Conservation (phyloP, 257 asterid genomes). For the Solanum paucissectum region DNA sequence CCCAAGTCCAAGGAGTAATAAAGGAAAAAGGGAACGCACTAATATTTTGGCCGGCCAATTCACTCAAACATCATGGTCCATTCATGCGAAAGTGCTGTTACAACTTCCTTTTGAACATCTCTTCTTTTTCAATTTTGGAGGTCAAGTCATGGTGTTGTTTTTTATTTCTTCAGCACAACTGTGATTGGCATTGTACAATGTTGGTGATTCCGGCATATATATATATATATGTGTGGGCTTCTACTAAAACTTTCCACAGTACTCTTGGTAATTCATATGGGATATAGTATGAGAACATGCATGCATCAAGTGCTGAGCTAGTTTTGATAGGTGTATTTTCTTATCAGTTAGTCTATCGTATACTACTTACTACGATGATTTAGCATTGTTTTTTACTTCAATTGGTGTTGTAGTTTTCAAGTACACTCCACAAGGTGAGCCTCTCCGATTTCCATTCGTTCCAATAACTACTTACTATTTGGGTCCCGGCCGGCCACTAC, state of each 20-base stretch:
- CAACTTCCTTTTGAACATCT: not conserved
- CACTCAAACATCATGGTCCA: not conserved
- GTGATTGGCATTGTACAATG: not conserved
- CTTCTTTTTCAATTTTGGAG: not conserved
- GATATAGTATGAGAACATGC: not conserved
- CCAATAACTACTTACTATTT: constrained; percentile 8
- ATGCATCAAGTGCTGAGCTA: too few relatives aligned
- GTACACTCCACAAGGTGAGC: constrained; percentile 16
- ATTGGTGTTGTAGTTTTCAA: constrained; percentile 9
- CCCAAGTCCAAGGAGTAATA: not conserved
- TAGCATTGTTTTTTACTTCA: not conserved
- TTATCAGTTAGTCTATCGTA: not conserved
- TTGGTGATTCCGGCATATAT: not conserved
- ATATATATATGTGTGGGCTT: constrained; percentile 4
- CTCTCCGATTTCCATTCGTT: constrained; percentile 5
- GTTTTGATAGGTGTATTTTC: not conserved
- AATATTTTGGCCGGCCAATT: not conserved
- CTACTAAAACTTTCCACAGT: not conserved
- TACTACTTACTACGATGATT: not conserved
- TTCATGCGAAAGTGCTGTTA: not conserved
- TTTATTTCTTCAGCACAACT: not conserved
- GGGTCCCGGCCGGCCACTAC: constrained; percentile 5
- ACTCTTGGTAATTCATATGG: not conserved
- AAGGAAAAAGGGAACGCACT: too few relatives aligned
- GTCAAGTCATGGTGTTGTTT: not conserved